Conservation (phyloP, 129 eudicot genomes). For the Kitagawia praeruptora region DNA sequence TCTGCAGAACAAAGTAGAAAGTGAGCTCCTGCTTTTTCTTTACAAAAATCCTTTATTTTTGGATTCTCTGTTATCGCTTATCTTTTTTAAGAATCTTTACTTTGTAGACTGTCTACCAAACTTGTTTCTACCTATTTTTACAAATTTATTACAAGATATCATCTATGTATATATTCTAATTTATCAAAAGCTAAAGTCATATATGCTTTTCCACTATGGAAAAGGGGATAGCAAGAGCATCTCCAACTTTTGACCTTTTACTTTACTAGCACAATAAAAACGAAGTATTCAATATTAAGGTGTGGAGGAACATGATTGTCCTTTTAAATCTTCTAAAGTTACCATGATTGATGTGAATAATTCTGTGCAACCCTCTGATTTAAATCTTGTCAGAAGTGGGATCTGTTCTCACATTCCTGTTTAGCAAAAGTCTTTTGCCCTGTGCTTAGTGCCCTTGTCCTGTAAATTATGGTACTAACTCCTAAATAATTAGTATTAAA, state of each 20-base stretch:
- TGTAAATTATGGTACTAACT: not conserved
- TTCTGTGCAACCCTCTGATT: slow-evolving; percentile 6
- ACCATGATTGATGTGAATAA: slow-evolving; percentile 23
- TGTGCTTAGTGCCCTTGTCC: slow-evolving; percentile 7
- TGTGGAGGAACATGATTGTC: slow-evolving; percentile 11
- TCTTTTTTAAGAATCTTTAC: slow-evolving; percentile 17
- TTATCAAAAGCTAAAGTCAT: slow-evolving; percentile 6
- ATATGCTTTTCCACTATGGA: slow-evolving; percentile 17
- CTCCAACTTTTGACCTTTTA: slow-evolving; percentile 19
- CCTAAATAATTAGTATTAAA: not conserved
- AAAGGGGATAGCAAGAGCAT: slow-evolving; percentile 16
- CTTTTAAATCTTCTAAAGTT: slow-evolving; percentile 19
- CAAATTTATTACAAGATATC: not conserved
- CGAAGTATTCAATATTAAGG: slow-evolving; percentile 5
- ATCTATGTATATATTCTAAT: not conserved
- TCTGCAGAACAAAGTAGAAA: slow-evolving; percentile 22
- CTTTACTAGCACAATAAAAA: not conserved
- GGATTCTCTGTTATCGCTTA: slow-evolving; percentile 35
- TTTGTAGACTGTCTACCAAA: slow-evolving; percentile 14
- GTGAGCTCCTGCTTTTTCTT: slow-evolving; percentile 56
- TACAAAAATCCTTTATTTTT: slow-evolving; percentile 28
- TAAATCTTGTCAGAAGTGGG: slow-evolving; percentile 3
- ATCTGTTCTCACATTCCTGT: not conserved
- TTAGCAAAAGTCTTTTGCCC: not conserved
- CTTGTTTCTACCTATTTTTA: slow-evolving; percentile 9